Evolutionary conservation across 2,329 filamentous ascomycete genomes (phyloP), one percentile per base, ranked within the genome.

Genomic region (Teratosphaeria zuluensis): DNA sequence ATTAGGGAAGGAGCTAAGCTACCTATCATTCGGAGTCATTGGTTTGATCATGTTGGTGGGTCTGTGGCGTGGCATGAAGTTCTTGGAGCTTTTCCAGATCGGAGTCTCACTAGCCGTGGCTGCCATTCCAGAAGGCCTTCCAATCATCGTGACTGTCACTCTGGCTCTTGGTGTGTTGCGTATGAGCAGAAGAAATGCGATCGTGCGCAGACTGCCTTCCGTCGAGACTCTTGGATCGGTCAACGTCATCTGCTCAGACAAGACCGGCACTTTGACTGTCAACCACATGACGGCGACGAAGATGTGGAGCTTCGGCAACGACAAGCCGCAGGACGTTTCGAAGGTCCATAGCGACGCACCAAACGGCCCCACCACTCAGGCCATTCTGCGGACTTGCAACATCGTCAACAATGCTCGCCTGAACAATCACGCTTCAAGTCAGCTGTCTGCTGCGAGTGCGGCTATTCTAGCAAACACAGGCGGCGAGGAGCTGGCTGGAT

Each of bases 241-340:
- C 60, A 99, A 97, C 68, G 92, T 99, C n/a, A 90, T 99, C 6
- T 99, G 95, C 77, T 96, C 91, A 65, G 94, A 99, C 78, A 99
- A 99, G 77, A 99, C 94, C 51, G 90, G 92, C 33, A 99, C 94
- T 1, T 77, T 99, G 61, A 99, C 94, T 0, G 91, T 92, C 71
- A 99, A 97, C 71, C 94, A 99, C 71, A 97, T 99, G 94, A 95
- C 94, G 0, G 91, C 91, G 0, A 92, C 91, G 16, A 95, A 94
- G 70, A 86, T 99, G 79, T 99, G 94, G 94, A 89, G 92, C 71
- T 95, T 95, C 72, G 69, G 67, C 5, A 90, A 91, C 63, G 81
- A 83, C 51, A 65, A 5, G 72, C 76, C 58, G 6, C 78, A 84
- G 38, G 81, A 85, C 56, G 78, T 86, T 9, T 77, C 78, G 58